Percentiles rank a stretch among this genome's conserved stretches.
phyloP scores from a whole-genome alignment of 805 yeast species.

The Wickerhamiella occidentalis region DNA sequence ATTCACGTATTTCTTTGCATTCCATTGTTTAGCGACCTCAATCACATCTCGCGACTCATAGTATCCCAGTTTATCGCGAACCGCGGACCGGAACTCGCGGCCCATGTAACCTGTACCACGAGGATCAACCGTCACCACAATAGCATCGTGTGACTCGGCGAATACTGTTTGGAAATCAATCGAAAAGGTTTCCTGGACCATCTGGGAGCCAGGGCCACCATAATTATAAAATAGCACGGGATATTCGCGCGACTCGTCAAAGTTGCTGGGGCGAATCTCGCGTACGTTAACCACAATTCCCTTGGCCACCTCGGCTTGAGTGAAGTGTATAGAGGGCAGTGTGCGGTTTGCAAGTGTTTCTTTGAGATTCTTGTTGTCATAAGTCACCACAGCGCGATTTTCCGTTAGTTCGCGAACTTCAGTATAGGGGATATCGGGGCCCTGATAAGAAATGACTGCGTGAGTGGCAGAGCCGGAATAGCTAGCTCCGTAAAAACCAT shows the following conservation, averaged over 20 bases:
- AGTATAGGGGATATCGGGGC: conserved; percentile 66
- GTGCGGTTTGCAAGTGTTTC: conserved; percentile 19
- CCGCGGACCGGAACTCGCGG: conserved; percentile 59
- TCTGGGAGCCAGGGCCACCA: conserved; percentile 93
- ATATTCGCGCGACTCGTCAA: conserved; percentile 48
- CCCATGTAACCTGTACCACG: conserved; percentile 94
- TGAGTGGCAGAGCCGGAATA: conserved; percentile 74
- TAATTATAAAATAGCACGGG: conserved; percentile 84
- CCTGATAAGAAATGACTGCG: conserved; percentile 55
- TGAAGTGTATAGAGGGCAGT: conserved; percentile 37
- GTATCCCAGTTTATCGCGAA: conserved; percentile 70
- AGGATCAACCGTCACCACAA: conserved; percentile 93
- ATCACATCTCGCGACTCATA: conserved; percentile 82
- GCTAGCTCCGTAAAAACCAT: conserved; percentile 57
- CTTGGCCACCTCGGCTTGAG: conserved; percentile 35
- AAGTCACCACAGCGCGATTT: conserved; percentile 25
- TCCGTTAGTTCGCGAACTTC: conserved; percentile 38
- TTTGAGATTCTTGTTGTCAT: conserved; percentile 24
- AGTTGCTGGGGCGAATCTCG: conserved; percentile 68
- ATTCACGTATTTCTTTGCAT: conserved; percentile 51
- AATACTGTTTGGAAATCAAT: conserved; percentile 62
- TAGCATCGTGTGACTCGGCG: conserved; percentile 64
- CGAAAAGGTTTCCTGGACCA: conserved; percentile 50
- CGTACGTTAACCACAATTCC: conserved; percentile 40
- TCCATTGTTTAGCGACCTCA: conserved; percentile 66